Evolutionary conservation across 1,139 yeast species (phyloP).

Genomic region (Pichia sp.): DNA sequence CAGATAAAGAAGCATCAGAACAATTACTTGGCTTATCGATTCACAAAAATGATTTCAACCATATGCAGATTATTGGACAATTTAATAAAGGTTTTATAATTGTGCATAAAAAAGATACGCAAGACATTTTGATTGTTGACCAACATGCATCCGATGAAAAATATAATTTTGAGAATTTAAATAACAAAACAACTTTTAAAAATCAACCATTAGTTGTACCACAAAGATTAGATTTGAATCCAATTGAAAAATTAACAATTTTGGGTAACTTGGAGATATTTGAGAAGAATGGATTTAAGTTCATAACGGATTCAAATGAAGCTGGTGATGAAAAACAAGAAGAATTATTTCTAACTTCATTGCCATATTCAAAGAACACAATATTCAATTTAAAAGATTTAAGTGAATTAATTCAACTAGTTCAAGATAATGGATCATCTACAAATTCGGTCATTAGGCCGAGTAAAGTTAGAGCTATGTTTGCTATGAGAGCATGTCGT

Average conservation of each 20-base stretch:
- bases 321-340: conserved; percentile 53
- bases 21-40: conserved; percentile 47
- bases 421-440: conserved; percentile 35
- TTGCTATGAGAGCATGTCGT: conserved; percentile 94
- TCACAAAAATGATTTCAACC: conserved; percentile 54
- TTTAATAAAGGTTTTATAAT: conserved; percentile 87
- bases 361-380: conserved; percentile 70
- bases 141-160: conserved; percentile 98
- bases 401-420: conserved; percentile 62
- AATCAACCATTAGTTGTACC: conserved; percentile 72
- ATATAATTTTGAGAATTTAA: conserved; percentile 72
- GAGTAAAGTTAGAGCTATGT: conserved; percentile 71
- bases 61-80: conserved; percentile 83
- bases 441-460: conserved; percentile 47
- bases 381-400: conserved; percentile 65
- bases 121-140: conserved; percentile 71
- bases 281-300: conserved; percentile 67
- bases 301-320: conserved; percentile 38
- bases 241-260: conserved; percentile 71
- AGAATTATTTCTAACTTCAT: conserved; percentile 38
- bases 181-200: conserved; percentile 46
- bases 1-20: conserved; percentile 46
- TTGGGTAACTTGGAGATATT: conserved; percentile 53
- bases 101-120: conserved; percentile 36
- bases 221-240: conserved; percentile 53